Evolutionary conservation across 306 rosid species (phyloP).

Genomic region (Biancaea sappan): DNA sequence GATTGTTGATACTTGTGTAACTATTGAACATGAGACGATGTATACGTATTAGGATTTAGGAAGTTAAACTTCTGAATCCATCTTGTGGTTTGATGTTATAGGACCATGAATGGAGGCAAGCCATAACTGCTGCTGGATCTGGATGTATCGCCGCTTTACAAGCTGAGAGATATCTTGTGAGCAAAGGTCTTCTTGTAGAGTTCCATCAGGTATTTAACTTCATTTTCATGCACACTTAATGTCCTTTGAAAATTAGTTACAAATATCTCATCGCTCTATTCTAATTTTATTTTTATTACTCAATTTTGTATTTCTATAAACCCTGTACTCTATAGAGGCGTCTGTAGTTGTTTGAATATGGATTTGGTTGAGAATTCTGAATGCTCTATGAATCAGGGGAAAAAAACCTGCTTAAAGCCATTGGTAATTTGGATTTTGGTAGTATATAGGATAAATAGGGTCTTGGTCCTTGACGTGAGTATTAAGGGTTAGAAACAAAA

Average conservation of each 20-base stretch:
- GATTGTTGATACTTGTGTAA: neutral
- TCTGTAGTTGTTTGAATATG: neutral
- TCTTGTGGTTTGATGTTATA: constrained; percentile 30
- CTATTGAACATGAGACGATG: neutral
- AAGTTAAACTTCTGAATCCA: neutral
- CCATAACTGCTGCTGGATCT: constrained; percentile 74
- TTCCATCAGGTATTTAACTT: constrained; percentile 67
- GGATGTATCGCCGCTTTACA: constrained; percentile 78
- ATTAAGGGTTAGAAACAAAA: no score
- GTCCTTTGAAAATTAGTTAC: neutral
- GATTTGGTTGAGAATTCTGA: neutral
- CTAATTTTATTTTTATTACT: neutral
- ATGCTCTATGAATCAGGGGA: neutral
- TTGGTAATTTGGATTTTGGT: neutral
- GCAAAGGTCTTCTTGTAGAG: constrained; percentile 60
- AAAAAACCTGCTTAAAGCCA: neutral
- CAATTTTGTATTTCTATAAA: neutral
- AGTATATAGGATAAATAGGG: neutral
- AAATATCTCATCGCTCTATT: neutral
- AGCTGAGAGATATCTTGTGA: constrained; percentile 75
- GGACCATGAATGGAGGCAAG: constrained; percentile 86
- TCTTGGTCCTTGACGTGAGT: no score
- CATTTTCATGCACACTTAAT: neutral
- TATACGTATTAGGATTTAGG: neutral
- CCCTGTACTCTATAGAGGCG: neutral